Base-by-base conservation (phyloP, 306 rosid species). In the Quercus robur region DNA sequence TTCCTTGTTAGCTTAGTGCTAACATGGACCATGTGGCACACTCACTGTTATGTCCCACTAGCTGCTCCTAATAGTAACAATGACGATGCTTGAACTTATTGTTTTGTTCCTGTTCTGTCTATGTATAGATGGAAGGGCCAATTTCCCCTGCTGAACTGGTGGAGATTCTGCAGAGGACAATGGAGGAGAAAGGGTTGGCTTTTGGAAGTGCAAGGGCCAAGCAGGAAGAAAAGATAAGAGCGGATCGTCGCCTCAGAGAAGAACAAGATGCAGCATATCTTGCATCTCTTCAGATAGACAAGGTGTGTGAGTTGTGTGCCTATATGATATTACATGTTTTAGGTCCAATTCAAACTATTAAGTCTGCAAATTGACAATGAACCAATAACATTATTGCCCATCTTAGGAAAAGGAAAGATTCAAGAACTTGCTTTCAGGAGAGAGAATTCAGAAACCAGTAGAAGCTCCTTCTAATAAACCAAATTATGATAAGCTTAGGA, bases 181-280 rank as follows among this genome's bases (percentile, higher is more conserved):
- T 85, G 84, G 98, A 92, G 80, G 97, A 94, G 77, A 90, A 90
- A 89, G 97, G 97, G 9, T 20, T 80, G 79, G 97, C 94, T 74
- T 87, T 90, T 56, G 90, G 84, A n/a, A 79, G 93, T 83, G 86
- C 30, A 21, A 90, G 74, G 77, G 87, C 87, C 7, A 81, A 88
- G 84, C 74, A 74, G 63, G 86, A 81, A 57, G 91, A 90, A 72
- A 82, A 83, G 81, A 85, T 94, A 21, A 79, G 51, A 81, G 94
- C 87, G 51, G 92, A 92, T 55, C 91, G 94, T 70, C 85, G 81
- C 83, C 82, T 90, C 23, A 81, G 91, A 86, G 97, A 94, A 81
- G 94, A 92, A 66, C 97, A 92, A 84, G 97, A 94, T 5, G 92
- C 85, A 77, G 97, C 91, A 30, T 92, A 90, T 89, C 78, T 86